A percentile compares a stretch with the other conserved stretches of the same genome.
Evolutionary conservation across 345 rosid genomes (phyloP).

Genomic region (Citrus australasica): DNA sequence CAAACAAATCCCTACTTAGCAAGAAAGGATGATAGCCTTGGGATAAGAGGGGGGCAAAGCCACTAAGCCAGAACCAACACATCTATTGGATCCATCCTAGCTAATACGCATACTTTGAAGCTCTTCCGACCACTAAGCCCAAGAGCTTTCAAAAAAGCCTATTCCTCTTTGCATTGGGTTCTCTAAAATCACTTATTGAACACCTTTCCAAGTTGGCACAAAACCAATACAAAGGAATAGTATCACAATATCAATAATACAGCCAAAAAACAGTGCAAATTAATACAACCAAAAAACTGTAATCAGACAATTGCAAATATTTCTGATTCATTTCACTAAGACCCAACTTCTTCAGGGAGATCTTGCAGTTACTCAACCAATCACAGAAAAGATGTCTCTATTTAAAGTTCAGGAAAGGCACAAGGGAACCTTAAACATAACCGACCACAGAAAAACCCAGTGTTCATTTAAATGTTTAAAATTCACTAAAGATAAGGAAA

Average conservation of each 20-base stretch:
- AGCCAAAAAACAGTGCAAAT: too few species aligned
- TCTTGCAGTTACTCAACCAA: conserved; percentile 16
- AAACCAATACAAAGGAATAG: not conserved
- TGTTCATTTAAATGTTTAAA: conserved; percentile 19
- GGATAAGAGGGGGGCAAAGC: too few species aligned
- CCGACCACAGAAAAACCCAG: conserved; percentile 16
- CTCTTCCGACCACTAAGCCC: too few species aligned
- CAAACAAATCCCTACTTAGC: too few species aligned
- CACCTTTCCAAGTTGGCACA: not conserved
- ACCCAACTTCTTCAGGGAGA: not conserved
- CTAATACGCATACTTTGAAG: too few species aligned
- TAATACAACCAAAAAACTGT: not conserved
- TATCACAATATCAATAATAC: not conserved
- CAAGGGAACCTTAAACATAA: conserved; percentile 22
- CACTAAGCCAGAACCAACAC: too few species aligned
- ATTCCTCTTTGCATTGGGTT: too few species aligned
- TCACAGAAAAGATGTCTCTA: conserved; percentile 18
- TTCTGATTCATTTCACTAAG: not conserved
- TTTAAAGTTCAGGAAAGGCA: conserved; percentile 13
- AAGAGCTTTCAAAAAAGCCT: too few species aligned
- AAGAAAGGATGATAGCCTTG: too few species aligned
- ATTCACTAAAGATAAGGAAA: conserved; percentile 16
- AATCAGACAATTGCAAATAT: conserved; percentile 6
- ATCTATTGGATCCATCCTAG: too few species aligned
- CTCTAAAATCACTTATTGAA: not conserved